These are phyloP conservation scores for Tillandsia fasciculata DNA, from an alignment of 176 grass and related monocot genomes.

Conservation along the genomic window DNA sequence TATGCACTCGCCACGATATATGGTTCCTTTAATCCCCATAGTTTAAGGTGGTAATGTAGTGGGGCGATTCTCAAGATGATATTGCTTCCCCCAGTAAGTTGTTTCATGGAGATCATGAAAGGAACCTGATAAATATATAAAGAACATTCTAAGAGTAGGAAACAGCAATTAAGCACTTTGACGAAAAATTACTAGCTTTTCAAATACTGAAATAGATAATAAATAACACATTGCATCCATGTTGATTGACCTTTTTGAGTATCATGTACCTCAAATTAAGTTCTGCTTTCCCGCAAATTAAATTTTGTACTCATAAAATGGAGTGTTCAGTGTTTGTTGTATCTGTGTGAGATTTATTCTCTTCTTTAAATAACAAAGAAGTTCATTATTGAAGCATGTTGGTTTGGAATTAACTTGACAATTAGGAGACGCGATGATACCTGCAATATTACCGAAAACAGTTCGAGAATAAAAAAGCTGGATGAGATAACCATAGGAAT, in stretches of 20 bases:
- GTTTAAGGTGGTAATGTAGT: constrained; percentile 42
- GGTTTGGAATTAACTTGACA: too few species aligned
- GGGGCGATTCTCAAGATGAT: constrained; percentile 25
- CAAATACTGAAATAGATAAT: too few species aligned
- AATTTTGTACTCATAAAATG: too few species aligned
- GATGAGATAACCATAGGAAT: constrained; percentile 67
- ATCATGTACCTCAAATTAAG: too few species aligned
- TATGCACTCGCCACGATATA: constrained; percentile 63
- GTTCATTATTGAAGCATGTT: not conserved
- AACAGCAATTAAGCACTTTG: not conserved
- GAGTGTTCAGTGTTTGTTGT: too few species aligned
- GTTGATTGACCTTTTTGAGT: too few species aligned
- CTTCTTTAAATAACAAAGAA: not conserved
- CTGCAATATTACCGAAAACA: constrained; percentile 55
- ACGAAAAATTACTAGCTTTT: too few species aligned
- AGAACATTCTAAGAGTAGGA: not conserved
- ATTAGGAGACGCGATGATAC: constrained; percentile 28
- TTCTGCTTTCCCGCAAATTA: too few species aligned
- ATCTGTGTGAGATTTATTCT: too few species aligned
- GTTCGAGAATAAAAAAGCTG: constrained; percentile 48
- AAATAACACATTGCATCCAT: too few species aligned
- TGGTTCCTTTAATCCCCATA: constrained; percentile 65
- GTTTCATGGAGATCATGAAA: constrained; percentile 28
- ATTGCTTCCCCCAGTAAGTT: constrained; percentile 23
- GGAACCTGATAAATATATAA: constrained; percentile 34